These are phyloP conservation scores for Lipomyces japonicus DNA, from an alignment of 805 yeast species.

Conservation along the genomic window DNA sequence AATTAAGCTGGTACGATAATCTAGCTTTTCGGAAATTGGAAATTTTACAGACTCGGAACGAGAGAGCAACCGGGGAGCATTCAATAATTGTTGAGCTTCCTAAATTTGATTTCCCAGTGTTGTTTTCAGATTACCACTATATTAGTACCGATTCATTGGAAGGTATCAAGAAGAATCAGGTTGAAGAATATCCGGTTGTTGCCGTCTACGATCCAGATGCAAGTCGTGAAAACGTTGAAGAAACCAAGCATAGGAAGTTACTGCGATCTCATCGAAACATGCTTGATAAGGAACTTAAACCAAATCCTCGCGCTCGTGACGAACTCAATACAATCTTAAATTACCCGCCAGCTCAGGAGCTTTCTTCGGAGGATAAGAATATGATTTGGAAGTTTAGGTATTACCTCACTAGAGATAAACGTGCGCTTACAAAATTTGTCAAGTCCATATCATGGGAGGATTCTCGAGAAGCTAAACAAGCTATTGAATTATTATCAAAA, in stretches of 20 bases:
- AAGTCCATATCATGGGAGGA: constrained; percentile 88
- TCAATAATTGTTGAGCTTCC: constrained; percentile 54
- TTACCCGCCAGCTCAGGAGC: constrained; percentile 78
- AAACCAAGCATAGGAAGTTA: constrained; percentile 75
- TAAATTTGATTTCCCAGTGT: constrained; percentile 67
- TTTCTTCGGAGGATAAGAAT: constrained; percentile 79
- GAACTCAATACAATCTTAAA: constrained; percentile 63
- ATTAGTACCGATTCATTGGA: constrained; percentile 6
- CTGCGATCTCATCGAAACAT: constrained; percentile 79
- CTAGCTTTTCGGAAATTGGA: constrained; percentile 57
- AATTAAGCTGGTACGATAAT: constrained; percentile 71
- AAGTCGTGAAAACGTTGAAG: constrained; percentile 72
- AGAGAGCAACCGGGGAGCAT: constrained; percentile 29
- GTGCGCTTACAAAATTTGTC: constrained; percentile 72
- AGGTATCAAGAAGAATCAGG: not conserved
- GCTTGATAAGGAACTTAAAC: constrained; percentile 80
- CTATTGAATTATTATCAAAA: constrained; percentile 62
- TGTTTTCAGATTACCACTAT: constrained; percentile 57
- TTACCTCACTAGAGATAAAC: constrained; percentile 64
- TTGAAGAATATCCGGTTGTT: constrained; percentile 29
- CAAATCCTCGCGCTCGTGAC: constrained; percentile 76
- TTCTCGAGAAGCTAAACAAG: constrained; percentile 73
- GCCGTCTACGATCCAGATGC: constrained; percentile 67
- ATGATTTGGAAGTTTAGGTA: constrained; percentile 88
- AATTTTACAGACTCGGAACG: constrained; percentile 34